Evolutionary conservation across 257 asterid species (phyloP), one percentile per base, ranked within the genome.

Genomic region (Petunia axillaris): DNA sequence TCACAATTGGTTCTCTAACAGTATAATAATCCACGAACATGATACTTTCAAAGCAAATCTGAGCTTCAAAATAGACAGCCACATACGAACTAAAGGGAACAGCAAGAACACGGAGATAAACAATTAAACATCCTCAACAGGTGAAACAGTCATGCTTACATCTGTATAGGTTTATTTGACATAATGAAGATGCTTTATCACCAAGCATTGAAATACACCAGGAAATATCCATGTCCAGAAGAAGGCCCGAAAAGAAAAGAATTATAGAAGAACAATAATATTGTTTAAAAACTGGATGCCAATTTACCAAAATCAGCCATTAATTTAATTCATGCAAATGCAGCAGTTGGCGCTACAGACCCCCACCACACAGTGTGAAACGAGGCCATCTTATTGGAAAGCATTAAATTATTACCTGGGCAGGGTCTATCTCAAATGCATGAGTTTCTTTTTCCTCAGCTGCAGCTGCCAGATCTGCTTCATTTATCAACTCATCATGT

Each of bases 391-490:
- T 57, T 50, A 1, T 37, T 52, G 7, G 62, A 50, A 73, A 35
- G 46, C 78, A 50, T 50, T 71, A 36, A 15, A 4, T 13, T 50
- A 77, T 60, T 75, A 94, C 99, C 97, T 94, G 98, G 77, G 93
- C 87, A 85, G 98, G 98, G 82, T 92, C 94, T 82, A 96, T 87
- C 86, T 96, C 98, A 86, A 96, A 94, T 14, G 98, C 83, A 87
- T 91, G 99, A 55, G 97, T 96, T 89, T 94, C 99, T 88, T 90
- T 96, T 87, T 96, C 98, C 92, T 92, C 98, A 85, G 97, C 94
- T 71, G 89, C 99, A 86, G 98, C 97, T 16, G 97, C 98, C 88
- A 96, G 81, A 81, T 94, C 97, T 35, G 97, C 97, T 85, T 89
- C 98, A 90, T 91, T 93, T 73, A 92, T 89, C 91, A 96, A 87